Percentiles rank a stretch among this genome's conserved stretches.
Evolutionary conservation across 2,329 filamentous ascomycete genomes (phyloP).

Genomic region (Raffaelea deltoideospora): DNA sequence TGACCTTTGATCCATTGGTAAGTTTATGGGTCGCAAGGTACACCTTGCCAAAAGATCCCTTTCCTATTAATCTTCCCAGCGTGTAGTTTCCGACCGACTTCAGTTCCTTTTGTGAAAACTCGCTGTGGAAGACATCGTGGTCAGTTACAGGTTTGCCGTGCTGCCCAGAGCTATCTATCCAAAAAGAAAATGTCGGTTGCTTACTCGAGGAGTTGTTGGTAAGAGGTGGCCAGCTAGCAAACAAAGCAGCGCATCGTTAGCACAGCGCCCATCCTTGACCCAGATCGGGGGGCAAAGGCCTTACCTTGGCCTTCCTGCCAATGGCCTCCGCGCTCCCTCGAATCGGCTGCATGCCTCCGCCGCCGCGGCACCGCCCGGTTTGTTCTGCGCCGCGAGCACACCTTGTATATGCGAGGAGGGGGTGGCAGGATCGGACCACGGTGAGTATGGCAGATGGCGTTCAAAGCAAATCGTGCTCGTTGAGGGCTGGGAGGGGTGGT

Average conservation of each 20-base stretch:
- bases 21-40: slow-evolving; percentile 94
- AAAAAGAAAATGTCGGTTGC: slow-evolving; percentile 17
- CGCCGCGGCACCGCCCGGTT: neutral
- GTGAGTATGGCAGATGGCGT: too few relatives aligned
- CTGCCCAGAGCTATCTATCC: too few relatives aligned
- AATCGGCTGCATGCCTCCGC: slow-evolving; percentile 35
- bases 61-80: slow-evolving; percentile 82
- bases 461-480: too few relatives aligned
- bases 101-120: slow-evolving; percentile 85
- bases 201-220: slow-evolving; percentile 90
- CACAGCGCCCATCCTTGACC: too few relatives aligned
- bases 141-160: too few relatives aligned
- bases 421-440: too few relatives aligned
- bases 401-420: neutral
- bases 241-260: too few relatives aligned
- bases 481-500: too few relatives aligned
- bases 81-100: slow-evolving; percentile 90
- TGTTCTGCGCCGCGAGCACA: neutral
- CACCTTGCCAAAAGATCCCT: slow-evolving; percentile 96
- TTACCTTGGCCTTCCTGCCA: slow-evolving; percentile 47
- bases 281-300: slow-evolving; percentile 1
- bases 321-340: slow-evolving; percentile 42
- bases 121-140: slow-evolving; percentile 34
- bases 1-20: slow-evolving; percentile 92
- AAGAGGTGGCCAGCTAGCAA: slow-evolving; percentile 85